These are phyloP conservation scores for Leishmania martiniquensis DNA, from an alignment of 208 protist genomes.

Conservation along the genomic window DNA sequence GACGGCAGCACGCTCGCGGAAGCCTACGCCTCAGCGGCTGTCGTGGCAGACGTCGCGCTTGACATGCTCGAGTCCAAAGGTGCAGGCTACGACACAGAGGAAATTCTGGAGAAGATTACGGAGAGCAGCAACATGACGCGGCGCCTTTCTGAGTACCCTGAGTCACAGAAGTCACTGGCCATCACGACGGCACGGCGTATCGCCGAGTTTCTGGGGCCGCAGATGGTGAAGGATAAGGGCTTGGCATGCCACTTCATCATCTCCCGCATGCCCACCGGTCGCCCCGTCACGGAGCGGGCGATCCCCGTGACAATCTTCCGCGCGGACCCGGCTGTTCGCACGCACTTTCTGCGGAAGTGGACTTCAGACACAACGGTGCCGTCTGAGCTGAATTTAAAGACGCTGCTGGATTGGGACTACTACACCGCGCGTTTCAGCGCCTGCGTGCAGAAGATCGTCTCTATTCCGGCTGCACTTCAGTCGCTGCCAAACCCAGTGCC, in stretches of 20 bases:
- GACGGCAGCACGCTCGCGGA: conserved; percentile 95
- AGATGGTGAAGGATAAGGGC: conserved; percentile 98
- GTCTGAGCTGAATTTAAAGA: conserved; percentile 74
- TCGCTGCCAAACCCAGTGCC: conserved; percentile 97
- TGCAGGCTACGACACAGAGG: conserved; percentile 92
- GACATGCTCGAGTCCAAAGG: conserved; percentile 96
- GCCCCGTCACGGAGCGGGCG: conserved; percentile 97
- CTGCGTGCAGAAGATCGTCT: conserved; percentile 99
- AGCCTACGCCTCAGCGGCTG: conserved; percentile 96
- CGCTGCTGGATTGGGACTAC: conserved; percentile 99
- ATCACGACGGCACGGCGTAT: conserved; percentile 98
- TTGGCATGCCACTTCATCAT: conserved; percentile 98
- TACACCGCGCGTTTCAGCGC: conserved; percentile 97
- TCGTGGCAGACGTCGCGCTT: conserved; percentile 97
- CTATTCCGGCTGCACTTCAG: conserved; percentile 99
- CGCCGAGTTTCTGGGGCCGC: conserved; percentile 97
- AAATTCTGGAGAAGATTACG: conserved; percentile 98
- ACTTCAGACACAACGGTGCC: conserved; percentile 78
- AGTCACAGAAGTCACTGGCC: conserved; percentile 98
- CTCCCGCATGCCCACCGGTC: conserved; percentile 93
- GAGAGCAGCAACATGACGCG: conserved; percentile 98
- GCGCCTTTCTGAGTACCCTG: conserved; percentile 96
- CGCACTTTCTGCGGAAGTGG: conserved; percentile 97
- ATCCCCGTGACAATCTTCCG: conserved; percentile 98
- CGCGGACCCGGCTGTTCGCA: conserved; percentile 85